Evolutionary conservation across 2,329 filamentous ascomycete species (phyloP).

Genomic region (Cryphonectria nitschkei): DNA sequence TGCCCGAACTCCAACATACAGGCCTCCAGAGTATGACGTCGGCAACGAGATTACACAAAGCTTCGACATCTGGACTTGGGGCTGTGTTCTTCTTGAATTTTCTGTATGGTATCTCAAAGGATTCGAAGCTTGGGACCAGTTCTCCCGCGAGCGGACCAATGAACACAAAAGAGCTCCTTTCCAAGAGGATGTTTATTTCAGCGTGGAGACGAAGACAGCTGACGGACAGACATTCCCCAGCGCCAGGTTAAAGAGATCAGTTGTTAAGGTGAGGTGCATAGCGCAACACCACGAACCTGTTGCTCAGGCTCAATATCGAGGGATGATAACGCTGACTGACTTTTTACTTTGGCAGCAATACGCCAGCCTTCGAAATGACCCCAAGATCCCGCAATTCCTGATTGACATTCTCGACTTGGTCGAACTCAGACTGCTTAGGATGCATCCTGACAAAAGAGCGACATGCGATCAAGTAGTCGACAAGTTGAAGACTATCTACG

Average conservation of each 20-base stretch:
- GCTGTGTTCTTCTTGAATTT: constrained; percentile 16
- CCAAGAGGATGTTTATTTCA: constrained; percentile 16
- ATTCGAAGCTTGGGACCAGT: constrained; percentile 8
- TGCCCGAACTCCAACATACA: constrained; percentile 8
- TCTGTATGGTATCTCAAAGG: constrained; percentile 20
- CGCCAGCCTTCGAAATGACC: neutral
- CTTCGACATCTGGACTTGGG: constrained; percentile 20
- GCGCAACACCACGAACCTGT: neutral
- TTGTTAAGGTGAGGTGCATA: neutral
- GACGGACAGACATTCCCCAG: neutral
- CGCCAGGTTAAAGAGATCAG: neutral
- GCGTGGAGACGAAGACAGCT: neutral
- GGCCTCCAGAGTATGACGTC: constrained; percentile 19
- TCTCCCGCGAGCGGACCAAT: constrained; percentile 7
- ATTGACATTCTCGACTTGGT: constrained; percentile 15
- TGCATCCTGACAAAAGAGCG: constrained; percentile 12
- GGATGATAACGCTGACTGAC: neutral
- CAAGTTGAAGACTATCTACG: neutral
- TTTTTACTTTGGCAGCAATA: constrained; percentile 9
- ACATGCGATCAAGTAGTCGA: constrained; percentile 12
- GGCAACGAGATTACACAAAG: constrained; percentile 11
- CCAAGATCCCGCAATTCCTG: neutral
- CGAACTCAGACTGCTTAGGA: constrained; percentile 13
- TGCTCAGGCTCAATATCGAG: neutral
- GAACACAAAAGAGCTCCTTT: constrained; percentile 3